Conservation (phyloP, 192 early-diverging fungal genomes). For the Gaertneriomyces semiglobifer region DNA sequence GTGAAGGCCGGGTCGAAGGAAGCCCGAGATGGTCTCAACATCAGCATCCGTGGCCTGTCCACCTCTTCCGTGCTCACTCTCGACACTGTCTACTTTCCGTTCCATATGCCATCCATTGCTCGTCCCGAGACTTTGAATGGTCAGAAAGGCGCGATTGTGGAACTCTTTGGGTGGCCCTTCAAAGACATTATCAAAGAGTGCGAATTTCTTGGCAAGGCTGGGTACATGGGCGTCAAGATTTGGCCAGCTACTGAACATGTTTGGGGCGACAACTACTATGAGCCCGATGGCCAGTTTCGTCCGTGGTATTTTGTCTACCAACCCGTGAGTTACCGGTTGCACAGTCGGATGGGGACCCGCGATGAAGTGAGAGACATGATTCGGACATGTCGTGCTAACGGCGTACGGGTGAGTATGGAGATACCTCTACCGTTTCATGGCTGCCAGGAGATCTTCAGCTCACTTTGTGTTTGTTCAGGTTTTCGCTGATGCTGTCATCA, state of each 20-base stretch:
- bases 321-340: neutral
- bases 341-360: neutral
- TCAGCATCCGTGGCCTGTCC: neutral
- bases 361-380: neutral
- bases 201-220: constrained; percentile 25
- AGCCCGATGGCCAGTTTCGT: neutral
- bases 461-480: neutral
- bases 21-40: neutral
- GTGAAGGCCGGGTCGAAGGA: neutral
- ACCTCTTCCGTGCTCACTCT: neutral
- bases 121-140: constrained; percentile 21
- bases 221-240: constrained; percentile 25
- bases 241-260: constrained; percentile 26
- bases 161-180: constrained; percentile 32
- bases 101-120: neutral
- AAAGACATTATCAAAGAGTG: constrained; percentile 28
- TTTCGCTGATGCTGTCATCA: constrained; percentile 34
- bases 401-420: constrained; percentile 4
- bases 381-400: neutral
- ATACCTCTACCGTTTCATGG: no score
- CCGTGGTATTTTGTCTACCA: neutral
- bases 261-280: constrained; percentile 10
- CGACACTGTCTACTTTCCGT: neutral
- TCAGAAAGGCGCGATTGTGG: constrained; percentile 36
- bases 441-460: no score